Conservation (phyloP, 495 filamentous ascomycete species). For the Annulohypoxylon moriforme region DNA sequence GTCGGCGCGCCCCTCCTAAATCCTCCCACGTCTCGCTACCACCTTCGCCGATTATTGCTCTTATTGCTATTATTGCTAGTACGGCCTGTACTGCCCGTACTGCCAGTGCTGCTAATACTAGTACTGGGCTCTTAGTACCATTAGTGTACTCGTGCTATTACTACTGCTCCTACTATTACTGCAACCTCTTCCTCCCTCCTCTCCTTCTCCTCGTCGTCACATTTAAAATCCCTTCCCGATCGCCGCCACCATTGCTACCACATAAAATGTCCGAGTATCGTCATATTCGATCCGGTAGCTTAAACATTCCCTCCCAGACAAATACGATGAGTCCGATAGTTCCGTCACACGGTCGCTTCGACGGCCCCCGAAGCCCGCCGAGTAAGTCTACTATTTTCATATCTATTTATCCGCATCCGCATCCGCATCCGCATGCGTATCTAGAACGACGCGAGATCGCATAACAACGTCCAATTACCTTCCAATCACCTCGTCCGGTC, state of each 20-base stretch:
- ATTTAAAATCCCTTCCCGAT: conserved; percentile 31
- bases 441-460: neutral
- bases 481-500: conserved; percentile 4
- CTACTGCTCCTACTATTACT: conserved; percentile 16
- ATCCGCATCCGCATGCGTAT: neutral
- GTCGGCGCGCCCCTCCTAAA: conserved; percentile 45
- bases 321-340: conserved; percentile 55
- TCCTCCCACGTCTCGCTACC: conserved; percentile 40
- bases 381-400: conserved; percentile 63
- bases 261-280: conserved; percentile 60
- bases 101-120: neutral
- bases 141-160: neutral
- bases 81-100: conserved; percentile 8
- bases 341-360: conserved; percentile 64
- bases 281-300: conserved; percentile 63
- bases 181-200: conserved; percentile 18
- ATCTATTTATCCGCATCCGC: neutral
- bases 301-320: conserved; percentile 61
- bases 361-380: conserved; percentile 82
- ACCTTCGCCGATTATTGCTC: conserved; percentile 19
- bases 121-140: neutral
- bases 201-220: conserved; percentile 5
- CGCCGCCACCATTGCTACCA: conserved; percentile 33
- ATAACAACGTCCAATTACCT: neutral
- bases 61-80: neutral